A percentile compares a stretch with the other conserved stretches of the same genome.
Evolutionary conservation across 129 eudicot genomes (phyloP).

Genomic region (Lactuca saligna): DNA sequence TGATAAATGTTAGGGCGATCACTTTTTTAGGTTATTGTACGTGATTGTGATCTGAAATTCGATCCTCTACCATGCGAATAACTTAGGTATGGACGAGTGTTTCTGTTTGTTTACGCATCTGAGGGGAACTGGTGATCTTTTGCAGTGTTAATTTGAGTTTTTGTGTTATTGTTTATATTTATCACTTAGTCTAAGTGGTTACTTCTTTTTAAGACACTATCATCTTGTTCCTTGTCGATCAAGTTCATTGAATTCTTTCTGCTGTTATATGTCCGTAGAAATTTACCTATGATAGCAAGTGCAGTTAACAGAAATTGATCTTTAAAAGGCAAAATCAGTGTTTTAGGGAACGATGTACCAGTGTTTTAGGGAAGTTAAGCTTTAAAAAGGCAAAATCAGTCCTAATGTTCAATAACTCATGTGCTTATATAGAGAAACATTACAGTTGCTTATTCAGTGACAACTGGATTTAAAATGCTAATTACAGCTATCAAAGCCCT

Average conservation of each 20-base stretch:
- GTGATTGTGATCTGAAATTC: constrained; percentile 5
- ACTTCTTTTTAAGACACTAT: not conserved
- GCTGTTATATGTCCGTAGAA: not conserved
- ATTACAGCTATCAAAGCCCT: not conserved
- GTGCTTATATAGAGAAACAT: not conserved
- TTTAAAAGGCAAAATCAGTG: too few relatives aligned
- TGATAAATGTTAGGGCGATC: constrained; percentile 2
- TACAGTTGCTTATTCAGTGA: not conserved
- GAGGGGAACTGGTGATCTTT: not conserved
- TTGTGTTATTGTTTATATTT: not conserved
- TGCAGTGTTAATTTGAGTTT: constrained; percentile 2
- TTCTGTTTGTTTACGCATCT: constrained; percentile 4
- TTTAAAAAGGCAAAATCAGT: not conserved
- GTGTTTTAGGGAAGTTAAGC: not conserved
- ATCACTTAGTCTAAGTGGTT: not conserved
- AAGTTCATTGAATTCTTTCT: not conserved
- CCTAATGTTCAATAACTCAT: not conserved
- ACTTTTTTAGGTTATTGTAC: not conserved
- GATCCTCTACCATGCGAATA: not conserved
- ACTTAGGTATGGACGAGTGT: not conserved
- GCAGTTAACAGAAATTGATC: not conserved
- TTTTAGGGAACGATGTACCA: not conserved
- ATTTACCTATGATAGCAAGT: constrained; percentile 1
- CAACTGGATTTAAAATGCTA: not conserved
- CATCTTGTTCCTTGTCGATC: not conserved